Base-by-base conservation (phyloP, 768 basidiomycete genomes). In the Rhodosporidiobolus sp. region DNA sequence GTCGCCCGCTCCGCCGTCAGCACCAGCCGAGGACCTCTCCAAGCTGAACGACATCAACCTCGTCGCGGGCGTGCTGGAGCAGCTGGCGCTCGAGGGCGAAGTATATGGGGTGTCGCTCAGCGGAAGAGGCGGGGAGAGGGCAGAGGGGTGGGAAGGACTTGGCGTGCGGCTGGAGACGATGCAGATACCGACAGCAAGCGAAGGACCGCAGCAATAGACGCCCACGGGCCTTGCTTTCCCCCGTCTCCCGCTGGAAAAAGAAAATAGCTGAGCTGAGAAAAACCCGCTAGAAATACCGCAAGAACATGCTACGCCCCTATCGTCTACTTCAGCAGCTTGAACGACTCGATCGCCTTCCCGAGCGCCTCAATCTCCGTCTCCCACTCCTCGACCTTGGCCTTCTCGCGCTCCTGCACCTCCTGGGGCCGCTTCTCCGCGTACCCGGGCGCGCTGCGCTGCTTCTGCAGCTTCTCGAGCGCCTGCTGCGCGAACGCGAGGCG, bases 11-110 rank as follows among this genome's bases (percentile, higher is more conserved):
- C 48, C 19, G 22, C 46, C 8, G 53, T 38, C 14, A 52, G 38
- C 35, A 2, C 45, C 64, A 14, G 55, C 75, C 11, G 74, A 90
- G 74, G 96, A 99, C 80, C 81, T 96, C 54, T 90, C 90, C 0
- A 91, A 91, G 5, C 84, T 99, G 28, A 96, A 93, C 1, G 91
- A 95, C 77, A 84, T 89, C 26, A 89, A 86, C 61, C 97, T 90
- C 81, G 88, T 98, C 50, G 87, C 88, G 45, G 45, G 67, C 75
- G 82, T 86, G 17, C 83, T 94, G 32, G 78, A 77, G 46, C 56
- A 61, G 45, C 64, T 62, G 19, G 65, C 63, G 30, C 61, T 69
- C 2, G 68, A 55, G 46, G 61, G 63, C 43, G 52, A 43, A 7
- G n/a, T 61, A 50, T 8, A 12, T 11, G 49, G 32, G 8, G 30